Evolutionary conservation across 495 filamentous ascomycete species (phyloP), one percentile per base, ranked within the genome.

Genomic region (Symbiotaphrina buchneri): DNA sequence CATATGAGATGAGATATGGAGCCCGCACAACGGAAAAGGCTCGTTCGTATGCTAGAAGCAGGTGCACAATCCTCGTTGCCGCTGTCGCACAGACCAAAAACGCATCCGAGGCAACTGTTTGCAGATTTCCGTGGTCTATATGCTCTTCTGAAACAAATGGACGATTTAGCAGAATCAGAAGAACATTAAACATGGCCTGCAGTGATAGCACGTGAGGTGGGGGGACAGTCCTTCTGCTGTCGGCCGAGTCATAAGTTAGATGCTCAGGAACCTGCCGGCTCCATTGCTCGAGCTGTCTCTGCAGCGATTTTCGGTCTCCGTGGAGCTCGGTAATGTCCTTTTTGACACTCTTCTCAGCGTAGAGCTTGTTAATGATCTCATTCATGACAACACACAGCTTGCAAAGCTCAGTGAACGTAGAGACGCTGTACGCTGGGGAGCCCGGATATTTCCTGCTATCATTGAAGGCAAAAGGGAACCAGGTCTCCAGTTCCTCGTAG

Each of bases 1-100:
- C 49, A 35, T 54, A 54, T 13, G 47, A 51, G 2, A 54, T 47
- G 10, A 54, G 35, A 36, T 53, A 54, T 4, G 53, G 51, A 0
- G 47, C 46, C 5, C 37, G 27, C 23, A 34, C 25, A 7, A 53
- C 45, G 2, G 41, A 44, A 24, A 50, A 56, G 2, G 37, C 28
- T 6, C 36, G 25, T 4, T 46, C 35, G 28, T 52, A 56, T n/a
- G 39, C 32, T 28, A 37, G 39, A 1, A 49, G 21, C 5, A 46
- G 14, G 5, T 33, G 22, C 10, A 38, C 33, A 4, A 49, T 46
- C 17, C 37, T 24, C 1, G 28, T 31, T 6, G 47, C 44, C 10
- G 48, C 48, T 2, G 37, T 21, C 4, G 41, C 29, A 26, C 48
- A 52, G n/a, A 28, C 39, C 2, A 22, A 24, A 31, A 49, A 47